A percentile compares a stretch with the other conserved stretches of the same genome.
Evolutionary conservation across 805 yeast genomes (phyloP).

Genomic region (Kodamaea nitidulidarum): DNA sequence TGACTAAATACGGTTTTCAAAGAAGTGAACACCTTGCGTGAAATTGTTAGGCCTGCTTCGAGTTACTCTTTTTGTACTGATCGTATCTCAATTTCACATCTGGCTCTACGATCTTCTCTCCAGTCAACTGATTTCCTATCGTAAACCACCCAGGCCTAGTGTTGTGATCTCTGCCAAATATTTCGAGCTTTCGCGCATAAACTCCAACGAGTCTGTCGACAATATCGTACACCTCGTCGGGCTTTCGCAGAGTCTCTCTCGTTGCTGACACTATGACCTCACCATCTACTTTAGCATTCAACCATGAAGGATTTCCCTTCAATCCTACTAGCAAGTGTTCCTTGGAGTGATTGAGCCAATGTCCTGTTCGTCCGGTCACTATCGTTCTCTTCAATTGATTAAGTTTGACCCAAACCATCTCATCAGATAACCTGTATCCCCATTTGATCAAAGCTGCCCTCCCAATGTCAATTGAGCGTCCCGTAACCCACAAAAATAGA

Average conservation of each 20-base stretch:
- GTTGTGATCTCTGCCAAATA: conserved; percentile 86
- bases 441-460: conserved; percentile 68
- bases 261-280: conserved; percentile 80
- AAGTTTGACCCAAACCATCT: conserved; percentile 85
- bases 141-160: conserved; percentile 87
- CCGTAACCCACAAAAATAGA: conserved; percentile 89
- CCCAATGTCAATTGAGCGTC: conserved; percentile 87
- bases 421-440: conserved; percentile 81
- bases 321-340: conserved; percentile 85
- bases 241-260: conserved; percentile 85
- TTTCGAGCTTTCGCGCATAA: conserved; percentile 74
- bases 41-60: neutral
- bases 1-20: too few species aligned
- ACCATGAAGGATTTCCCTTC: conserved; percentile 77
- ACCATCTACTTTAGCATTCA: conserved; percentile 60
- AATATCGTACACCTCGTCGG: conserved; percentile 83
- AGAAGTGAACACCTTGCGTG: too few species aligned
- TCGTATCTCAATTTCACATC: conserved; percentile 47
- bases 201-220: conserved; percentile 81
- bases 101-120: conserved; percentile 52
- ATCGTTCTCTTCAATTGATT: conserved; percentile 85
- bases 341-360: conserved; percentile 93
- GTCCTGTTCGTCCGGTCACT: conserved; percentile 95
- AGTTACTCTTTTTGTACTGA: neutral
- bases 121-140: conserved; percentile 72